phyloP scores from a whole-genome alignment of 306 rosid genomes.

The Trichosanthes cucumerina region DNA sequence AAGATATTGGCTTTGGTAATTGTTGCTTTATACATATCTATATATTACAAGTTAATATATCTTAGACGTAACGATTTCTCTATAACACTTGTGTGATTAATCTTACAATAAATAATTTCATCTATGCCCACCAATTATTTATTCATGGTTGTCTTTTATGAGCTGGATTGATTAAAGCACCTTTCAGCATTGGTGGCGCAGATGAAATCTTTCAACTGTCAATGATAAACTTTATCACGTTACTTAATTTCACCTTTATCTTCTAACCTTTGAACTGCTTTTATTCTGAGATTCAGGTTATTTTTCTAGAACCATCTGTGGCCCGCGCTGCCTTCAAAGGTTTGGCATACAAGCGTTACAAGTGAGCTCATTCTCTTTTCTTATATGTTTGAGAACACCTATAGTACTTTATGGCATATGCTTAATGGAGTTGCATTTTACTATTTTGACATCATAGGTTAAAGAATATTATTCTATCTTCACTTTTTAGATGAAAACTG shows the following conservation, averaged over 20 bases:
- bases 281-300: slow-evolving; percentile 48
- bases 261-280: slow-evolving; percentile 14
- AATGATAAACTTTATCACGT: neutral
- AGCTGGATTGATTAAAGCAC: neutral
- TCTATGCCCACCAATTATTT: neutral
- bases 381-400: neutral
- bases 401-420: neutral
- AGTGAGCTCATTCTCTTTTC: slow-evolving; percentile 35
- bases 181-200: neutral
- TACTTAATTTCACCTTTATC: neutral
- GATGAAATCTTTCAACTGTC: neutral
- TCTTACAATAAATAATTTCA: neutral
- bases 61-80: neutral
- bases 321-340: slow-evolving; percentile 81
- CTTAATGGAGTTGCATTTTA: neutral
- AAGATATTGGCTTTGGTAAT: slow-evolving; percentile 89
- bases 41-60: neutral
- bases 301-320: slow-evolving; percentile 73
- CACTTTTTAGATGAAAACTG: neutral
- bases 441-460: neutral
- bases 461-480: neutral
- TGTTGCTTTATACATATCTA: neutral
- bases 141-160: neutral
- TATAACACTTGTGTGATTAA: neutral
- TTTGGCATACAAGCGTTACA: slow-evolving; percentile 77